Conservation (phyloP, 2,329 filamentous ascomycete genomes). For the Penicillium concentricum region DNA sequence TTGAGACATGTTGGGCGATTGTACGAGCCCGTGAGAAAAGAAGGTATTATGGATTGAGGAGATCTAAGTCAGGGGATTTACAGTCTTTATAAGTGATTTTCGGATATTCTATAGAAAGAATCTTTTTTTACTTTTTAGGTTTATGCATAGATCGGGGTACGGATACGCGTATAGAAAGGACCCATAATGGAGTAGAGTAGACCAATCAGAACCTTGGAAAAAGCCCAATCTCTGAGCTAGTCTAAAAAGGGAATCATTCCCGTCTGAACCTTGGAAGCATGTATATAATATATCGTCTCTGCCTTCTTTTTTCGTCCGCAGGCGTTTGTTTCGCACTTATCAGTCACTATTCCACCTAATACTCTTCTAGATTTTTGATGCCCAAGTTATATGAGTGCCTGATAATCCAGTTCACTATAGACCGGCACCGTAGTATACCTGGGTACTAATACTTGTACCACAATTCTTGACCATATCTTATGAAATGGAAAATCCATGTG, state of each 20-base stretch:
- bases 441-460: too few species aligned
- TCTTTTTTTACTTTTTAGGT: background rate
- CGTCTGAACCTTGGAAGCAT: background rate
- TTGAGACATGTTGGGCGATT: constrained; percentile 1
- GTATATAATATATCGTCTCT: background rate
- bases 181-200: background rate
- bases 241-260: background rate
- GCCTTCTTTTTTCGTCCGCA: background rate
- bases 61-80: background rate
- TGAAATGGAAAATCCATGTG: too few species aligned
- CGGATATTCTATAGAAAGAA: background rate
- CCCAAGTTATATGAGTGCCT: background rate
- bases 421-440: too few species aligned
- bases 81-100: background rate
- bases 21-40: background rate
- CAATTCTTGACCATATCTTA: too few species aligned
- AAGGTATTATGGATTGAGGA: background rate
- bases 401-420: background rate
- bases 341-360: background rate
- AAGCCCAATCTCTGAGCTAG: background rate
- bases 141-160: background rate
- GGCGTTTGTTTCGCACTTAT: background rate
- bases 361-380: too few species aligned
- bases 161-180: constrained; percentile 1
- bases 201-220: background rate